Evolutionary conservation across 345 rosid species (phyloP).

Genomic region (Eutrema japonicum): DNA sequence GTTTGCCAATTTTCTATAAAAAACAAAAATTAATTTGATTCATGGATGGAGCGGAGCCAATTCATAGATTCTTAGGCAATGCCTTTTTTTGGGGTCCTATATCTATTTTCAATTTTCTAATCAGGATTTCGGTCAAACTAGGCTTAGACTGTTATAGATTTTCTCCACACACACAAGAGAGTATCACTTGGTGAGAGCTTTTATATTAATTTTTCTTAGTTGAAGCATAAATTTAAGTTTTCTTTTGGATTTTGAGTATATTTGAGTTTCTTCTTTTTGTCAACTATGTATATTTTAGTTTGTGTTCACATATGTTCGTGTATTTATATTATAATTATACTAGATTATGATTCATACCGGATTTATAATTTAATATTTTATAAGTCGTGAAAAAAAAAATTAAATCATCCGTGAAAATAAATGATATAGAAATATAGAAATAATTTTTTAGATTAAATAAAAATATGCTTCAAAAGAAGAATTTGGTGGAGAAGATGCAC

Average conservation of each 20-base stretch:
- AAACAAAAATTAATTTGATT: not conserved
- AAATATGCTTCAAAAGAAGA: no score
- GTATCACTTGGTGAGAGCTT: conserved; percentile 32
- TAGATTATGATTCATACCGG: no score
- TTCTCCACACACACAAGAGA: conserved; percentile 22
- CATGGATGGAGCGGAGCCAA: conserved; percentile 20
- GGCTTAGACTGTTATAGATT: conserved; percentile 26
- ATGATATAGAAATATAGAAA: no score
- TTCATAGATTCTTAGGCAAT: conserved; percentile 15
- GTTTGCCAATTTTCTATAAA: not conserved
- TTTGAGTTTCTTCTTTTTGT: conserved; percentile 3
- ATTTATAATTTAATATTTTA: no score
- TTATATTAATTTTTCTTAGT: conserved; percentile 4
- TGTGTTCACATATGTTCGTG: not conserved
- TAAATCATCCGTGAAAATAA: no score
- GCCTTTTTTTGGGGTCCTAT: not conserved
- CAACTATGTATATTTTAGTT: conserved; percentile 21
- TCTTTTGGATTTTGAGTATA: conserved; percentile 2
- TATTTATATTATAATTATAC: not conserved
- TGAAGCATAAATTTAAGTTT: not conserved
- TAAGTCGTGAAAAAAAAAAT: no score
- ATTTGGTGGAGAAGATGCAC: no score
- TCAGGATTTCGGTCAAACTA: conserved; percentile 1
- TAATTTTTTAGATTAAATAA: no score
- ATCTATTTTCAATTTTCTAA: conserved; percentile 12